A percentile compares a stretch with the other conserved stretches of the same genome.
These are phyloP conservation scores for Ceratobasidium sp. DNA, from an alignment of 1,284 basidiomycete species.

Conservation along the genomic window DNA sequence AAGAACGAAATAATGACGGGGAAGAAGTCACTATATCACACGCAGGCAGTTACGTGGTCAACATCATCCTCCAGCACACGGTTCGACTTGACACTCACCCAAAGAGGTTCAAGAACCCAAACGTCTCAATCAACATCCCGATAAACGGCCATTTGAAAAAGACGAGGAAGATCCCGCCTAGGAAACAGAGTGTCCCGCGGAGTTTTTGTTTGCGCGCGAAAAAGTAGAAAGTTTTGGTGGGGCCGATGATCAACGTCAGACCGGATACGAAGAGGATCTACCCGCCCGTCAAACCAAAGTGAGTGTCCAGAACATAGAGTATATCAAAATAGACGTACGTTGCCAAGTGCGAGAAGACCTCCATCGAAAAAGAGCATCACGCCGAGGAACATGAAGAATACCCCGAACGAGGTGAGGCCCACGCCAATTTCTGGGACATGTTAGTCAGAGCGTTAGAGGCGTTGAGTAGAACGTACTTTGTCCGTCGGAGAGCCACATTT, in stretches of 20 bases:
- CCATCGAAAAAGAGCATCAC: conserved; percentile 98
- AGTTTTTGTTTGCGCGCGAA: conserved; percentile 97
- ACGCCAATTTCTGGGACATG: conserved; percentile 86
- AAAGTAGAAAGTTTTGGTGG: conserved; percentile 97
- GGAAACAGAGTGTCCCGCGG: conserved; percentile 92
- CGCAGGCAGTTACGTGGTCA: conserved; percentile 16
- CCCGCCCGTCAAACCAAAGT: too few relatives aligned
- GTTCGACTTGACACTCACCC: conserved; percentile 75
- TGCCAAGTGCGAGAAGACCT: conserved; percentile 95
- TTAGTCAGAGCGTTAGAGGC: background rate
- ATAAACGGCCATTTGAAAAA: conserved; percentile 94
- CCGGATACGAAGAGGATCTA: conserved; percentile 94
- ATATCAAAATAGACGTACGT: conserved; percentile 68
- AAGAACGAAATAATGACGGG: conserved; percentile 97
- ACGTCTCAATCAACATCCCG: conserved; percentile 93
- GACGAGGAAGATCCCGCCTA: conserved; percentile 89
- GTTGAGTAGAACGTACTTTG: conserved; percentile 47
- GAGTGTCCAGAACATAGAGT: background rate
- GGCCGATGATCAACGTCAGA: conserved; percentile 94
- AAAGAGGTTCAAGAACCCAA: conserved; percentile 97
- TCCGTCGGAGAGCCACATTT: conserved; percentile 51
- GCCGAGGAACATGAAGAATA: conserved; percentile 95
- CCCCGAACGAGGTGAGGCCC: conserved; percentile 96
- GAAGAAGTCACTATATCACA: conserved; percentile 90
- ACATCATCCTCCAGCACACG: background rate